Percentiles rank a stretch among this genome's conserved stretches.
These are phyloP conservation scores for Fomitopsis schrenkii DNA, from an alignment of 1,284 basidiomycete species.

Conservation along the genomic window DNA sequence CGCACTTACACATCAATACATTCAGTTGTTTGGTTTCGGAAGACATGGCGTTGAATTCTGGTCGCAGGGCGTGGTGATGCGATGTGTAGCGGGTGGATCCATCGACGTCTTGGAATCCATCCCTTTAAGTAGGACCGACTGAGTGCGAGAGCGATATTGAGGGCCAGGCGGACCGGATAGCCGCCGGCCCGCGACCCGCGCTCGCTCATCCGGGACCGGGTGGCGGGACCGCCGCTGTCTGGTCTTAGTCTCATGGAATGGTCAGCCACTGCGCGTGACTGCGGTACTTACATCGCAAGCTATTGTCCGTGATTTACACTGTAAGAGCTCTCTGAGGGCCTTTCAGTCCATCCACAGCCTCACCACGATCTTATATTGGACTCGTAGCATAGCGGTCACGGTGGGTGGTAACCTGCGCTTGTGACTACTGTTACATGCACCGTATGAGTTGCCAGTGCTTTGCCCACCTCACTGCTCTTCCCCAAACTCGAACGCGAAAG, in stretches of 20 bases:
- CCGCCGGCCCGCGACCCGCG: constrained; percentile 1
- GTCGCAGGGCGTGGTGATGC: neutral
- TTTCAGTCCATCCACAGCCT: too few relatives aligned
- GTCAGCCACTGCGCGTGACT: too few relatives aligned
- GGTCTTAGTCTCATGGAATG: too few relatives aligned
- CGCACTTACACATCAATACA: constrained; percentile 21
- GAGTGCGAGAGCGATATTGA: neutral
- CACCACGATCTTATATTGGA: too few relatives aligned
- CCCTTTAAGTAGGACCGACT: constrained; percentile 7
- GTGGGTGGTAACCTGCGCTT: too few relatives aligned
- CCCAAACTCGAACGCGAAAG: too few relatives aligned
- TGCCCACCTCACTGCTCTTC: neutral
- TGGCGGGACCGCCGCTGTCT: neutral
- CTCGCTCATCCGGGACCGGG: neutral
- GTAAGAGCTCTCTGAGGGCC: too few relatives aligned
- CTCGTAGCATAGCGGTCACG: too few relatives aligned
- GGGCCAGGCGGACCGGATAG: constrained; percentile 2
- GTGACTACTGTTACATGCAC: too few relatives aligned
- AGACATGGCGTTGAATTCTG: constrained; percentile 11
- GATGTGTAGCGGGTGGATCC: neutral
- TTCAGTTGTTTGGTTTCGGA: constrained; percentile 21
- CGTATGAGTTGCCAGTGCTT: neutral
- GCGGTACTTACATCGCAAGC: too few relatives aligned
- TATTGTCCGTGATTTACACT: too few relatives aligned
- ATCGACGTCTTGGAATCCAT: neutral